Evolutionary conservation across 257 asterid species (phyloP).

Genomic region (Petunia axillaris): DNA sequence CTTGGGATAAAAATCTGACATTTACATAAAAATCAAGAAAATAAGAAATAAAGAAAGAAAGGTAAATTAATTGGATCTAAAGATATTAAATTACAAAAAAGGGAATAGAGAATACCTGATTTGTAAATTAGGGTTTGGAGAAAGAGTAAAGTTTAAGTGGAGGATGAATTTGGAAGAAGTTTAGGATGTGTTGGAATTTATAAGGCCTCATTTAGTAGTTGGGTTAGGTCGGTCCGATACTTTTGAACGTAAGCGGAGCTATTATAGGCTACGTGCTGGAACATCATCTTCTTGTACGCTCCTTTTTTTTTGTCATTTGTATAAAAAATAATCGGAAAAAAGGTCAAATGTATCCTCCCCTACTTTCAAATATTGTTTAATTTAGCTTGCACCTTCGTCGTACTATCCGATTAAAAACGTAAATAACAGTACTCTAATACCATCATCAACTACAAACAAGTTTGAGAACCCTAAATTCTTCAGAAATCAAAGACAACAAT

Average conservation of each 20-base stretch:
- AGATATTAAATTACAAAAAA: background rate
- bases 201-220: too few relatives aligned
- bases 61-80: background rate
- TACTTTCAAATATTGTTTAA: too few relatives aligned
- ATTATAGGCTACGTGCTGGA: background rate
- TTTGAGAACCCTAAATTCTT: background rate
- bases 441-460: background rate
- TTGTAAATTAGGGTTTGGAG: background rate
- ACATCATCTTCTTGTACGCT: background rate
- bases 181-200: too few relatives aligned
- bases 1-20: background rate
- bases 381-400: too few relatives aligned
- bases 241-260: background rate
- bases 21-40: too few relatives aligned
- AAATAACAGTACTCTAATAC: too few relatives aligned
- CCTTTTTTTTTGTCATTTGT: background rate
- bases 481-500: background rate
- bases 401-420: too few relatives aligned
- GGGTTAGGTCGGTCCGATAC: slow-evolving; percentile 7
- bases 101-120: background rate
- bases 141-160: too few relatives aligned
- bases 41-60: background rate
- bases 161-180: too few relatives aligned
- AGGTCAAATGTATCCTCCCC: too few relatives aligned
- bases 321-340: too few relatives aligned